These are phyloP conservation scores for Colletotrichum coccodes DNA, from an alignment of 2,329 filamentous ascomycete species.

Conservation along the genomic window DNA sequence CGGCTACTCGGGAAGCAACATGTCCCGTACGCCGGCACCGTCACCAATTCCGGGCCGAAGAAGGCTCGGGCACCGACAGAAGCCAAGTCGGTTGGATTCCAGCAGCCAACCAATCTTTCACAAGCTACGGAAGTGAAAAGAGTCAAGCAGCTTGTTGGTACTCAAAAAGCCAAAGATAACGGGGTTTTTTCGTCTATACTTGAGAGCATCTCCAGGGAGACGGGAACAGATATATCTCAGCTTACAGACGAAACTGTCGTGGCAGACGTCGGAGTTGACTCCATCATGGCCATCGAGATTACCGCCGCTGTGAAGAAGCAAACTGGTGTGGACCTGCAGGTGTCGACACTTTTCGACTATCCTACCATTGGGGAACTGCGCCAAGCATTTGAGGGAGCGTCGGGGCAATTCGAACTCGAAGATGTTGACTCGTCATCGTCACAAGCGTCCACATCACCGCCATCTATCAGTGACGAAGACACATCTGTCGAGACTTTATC, in stretches of 20 bases:
- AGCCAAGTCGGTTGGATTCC: not conserved
- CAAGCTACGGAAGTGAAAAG: not conserved
- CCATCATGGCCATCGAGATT: slow-evolving; percentile 15
- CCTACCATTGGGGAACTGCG: not conserved
- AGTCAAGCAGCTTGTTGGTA: not conserved
- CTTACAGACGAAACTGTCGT: not conserved
- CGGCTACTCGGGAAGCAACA: not conserved
- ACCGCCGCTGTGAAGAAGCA: not conserved
- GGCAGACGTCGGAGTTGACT: slow-evolving; percentile 6
- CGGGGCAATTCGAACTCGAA: too few relatives aligned
- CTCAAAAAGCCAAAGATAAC: not conserved
- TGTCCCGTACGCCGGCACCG: not conserved
- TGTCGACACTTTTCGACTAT: not conserved
- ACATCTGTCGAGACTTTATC: too few relatives aligned
- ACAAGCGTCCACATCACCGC: not conserved
- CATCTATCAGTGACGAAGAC: not conserved
- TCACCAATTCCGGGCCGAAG: too few relatives aligned
- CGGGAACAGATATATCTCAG: slow-evolving; percentile 44
- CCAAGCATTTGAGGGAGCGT: not conserved
- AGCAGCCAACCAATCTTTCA: too few relatives aligned
- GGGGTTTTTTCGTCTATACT: not conserved
- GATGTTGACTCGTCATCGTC: not conserved
- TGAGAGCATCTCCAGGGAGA: not conserved
- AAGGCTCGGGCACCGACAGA: not conserved
- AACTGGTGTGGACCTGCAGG: not conserved